A percentile compares a stretch with the other conserved stretches of the same genome.
Conservation (phyloP, 441 rosid genomes). For the Brassica balearica region DNA sequence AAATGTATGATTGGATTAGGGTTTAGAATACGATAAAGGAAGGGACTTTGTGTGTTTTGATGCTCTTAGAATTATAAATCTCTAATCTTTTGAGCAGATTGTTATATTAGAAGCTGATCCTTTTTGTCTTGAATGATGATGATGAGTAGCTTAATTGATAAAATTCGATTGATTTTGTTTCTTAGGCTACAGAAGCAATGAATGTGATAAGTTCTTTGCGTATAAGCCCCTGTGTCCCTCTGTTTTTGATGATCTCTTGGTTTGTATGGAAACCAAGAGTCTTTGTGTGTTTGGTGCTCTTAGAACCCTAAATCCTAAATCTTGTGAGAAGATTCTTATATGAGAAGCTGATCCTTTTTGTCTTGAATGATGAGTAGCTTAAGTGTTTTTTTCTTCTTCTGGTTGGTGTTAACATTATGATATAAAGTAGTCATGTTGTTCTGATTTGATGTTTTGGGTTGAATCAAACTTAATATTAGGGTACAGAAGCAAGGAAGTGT, state of each 20-base stretch:
- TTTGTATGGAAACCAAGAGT: too few species aligned
- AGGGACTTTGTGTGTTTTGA: background rate
- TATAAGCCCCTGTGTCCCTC: too few species aligned
- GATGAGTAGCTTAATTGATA: background rate
- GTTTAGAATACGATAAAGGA: background rate
- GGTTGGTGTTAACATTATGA: too few species aligned
- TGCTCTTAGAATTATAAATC: slow-evolving; percentile 4
- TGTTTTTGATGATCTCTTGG: too few species aligned
- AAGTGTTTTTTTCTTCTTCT: too few species aligned
- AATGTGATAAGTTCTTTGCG: too few species aligned
- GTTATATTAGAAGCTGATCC: slow-evolving; percentile 10
- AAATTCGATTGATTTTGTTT: too few species aligned
- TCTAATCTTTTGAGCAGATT: background rate
- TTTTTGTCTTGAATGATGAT: slow-evolving; percentile 9
- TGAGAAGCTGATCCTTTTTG: background rate
- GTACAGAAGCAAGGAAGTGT: slow-evolving; percentile 57
- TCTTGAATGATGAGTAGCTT: background rate
- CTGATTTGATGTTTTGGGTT: slow-evolving; percentile 18
- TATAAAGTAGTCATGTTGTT: background rate
- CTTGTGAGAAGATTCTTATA: background rate
- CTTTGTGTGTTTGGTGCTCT: background rate
- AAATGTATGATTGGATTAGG: slow-evolving; percentile 27
- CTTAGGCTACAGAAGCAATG: too few species aligned
- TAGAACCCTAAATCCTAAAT: background rate
- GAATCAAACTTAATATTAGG: slow-evolving; percentile 42